Base-by-base conservation (phyloP, 768 basidiomycete genomes). In the Omphalotus guepiniiformis region DNA sequence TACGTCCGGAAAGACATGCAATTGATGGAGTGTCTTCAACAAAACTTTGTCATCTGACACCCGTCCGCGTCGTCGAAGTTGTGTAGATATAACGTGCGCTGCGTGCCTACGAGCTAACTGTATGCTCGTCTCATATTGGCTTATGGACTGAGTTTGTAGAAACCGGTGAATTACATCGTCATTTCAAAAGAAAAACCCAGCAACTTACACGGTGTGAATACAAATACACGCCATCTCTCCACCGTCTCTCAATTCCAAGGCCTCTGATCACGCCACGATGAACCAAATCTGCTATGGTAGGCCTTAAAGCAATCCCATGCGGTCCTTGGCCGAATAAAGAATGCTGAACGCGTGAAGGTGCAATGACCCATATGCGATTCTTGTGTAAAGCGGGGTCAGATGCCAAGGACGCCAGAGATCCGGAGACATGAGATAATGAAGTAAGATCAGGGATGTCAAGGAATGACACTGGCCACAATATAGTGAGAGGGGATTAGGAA, bases 401-500 rank as follows among this genome's bases (percentile, higher is more conserved):
- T 9, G 82, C 75, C 42, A 87, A 67, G 6, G 57, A 58, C 6
- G 72, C 71, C 6, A 88, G 68, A 19, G 60, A 50, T 22, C 72
- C 77, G 42, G 68, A 74, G 22, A 74, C 68, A 46, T 67, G 73
- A 6, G 76, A 72, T 32, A 86, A 59, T 1, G 70, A 56, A 39
- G 74, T 75, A 38, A 88, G 74, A 58, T 89, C 87, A 0, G 87
- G 86, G 5, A 88, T 63, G 62, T 88, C 87, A 46, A 89, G 70
- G 60, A 78, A 88, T 1, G 82, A 80, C 37, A 85, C 85, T 87
- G 48, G 2, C 15, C 6, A 38, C 36, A 18, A 8, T n/a, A 7
- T 13, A 38, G 36, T 13, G 21, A 18, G 38, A 35, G 39, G 37
- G 26, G n/a, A 13, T 30, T 6, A 21, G 35, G 36, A 37, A 5